phyloP scores from a whole-genome alignment of 306 rosid genomes.

The Begonia fuchsioides region DNA sequence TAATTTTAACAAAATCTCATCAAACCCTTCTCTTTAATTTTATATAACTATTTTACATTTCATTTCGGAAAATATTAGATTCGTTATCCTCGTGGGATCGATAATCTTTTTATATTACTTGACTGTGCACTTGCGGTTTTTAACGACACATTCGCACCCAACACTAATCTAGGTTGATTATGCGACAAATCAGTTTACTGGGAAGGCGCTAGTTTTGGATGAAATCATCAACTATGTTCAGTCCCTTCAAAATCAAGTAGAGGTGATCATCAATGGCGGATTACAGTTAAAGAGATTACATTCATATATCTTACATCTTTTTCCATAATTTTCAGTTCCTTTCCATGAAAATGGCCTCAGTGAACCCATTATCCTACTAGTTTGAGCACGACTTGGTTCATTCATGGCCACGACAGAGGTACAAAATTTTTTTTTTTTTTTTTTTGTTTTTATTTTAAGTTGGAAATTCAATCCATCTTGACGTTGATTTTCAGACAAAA shows the following conservation, averaged over 20 bases:
- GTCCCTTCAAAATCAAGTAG: slow-evolving; percentile 96
- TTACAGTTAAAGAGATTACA: no score
- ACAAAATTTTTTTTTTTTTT: background rate
- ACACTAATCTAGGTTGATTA: slow-evolving; percentile 32
- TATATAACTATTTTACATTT: no score
- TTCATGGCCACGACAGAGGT: slow-evolving; percentile 55
- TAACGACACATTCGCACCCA: no score
- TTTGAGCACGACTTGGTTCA: slow-evolving; percentile 44
- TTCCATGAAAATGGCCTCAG: slow-evolving; percentile 80
- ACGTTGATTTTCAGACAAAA: no score
- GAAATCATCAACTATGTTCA: slow-evolving; percentile 98
- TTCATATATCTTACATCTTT: background rate
- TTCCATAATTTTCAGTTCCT: slow-evolving; percentile 40
- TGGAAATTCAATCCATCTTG: no score
- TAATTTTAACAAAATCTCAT: no score
- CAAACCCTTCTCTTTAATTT: no score
- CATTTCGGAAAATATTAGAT: no score
- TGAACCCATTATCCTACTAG: slow-evolving; percentile 53
- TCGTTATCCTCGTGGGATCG: no score
- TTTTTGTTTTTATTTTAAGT: no score
- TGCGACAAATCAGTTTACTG: slow-evolving; percentile 47
- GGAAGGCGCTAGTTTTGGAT: slow-evolving; percentile 95
- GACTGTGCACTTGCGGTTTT: no score
- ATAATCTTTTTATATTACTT: no score
- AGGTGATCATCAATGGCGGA: slow-evolving; percentile 30